Conservation (phyloP, 1,284 basidiomycete species). For the Ceratobasidium sp. region DNA sequence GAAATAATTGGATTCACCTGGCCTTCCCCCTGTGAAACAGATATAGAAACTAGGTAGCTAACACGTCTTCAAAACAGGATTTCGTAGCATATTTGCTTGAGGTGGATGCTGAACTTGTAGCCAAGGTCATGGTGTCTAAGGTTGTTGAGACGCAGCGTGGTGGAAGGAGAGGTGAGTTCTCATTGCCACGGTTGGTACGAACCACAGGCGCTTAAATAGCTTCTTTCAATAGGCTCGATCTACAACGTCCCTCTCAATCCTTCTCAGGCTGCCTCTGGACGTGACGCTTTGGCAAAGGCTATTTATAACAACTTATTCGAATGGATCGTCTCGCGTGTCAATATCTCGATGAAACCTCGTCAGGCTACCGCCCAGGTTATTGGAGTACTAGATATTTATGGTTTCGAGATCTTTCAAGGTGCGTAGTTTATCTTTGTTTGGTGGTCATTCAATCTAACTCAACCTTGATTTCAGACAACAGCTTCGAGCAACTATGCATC, state of each 20-base stretch:
- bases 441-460: not conserved
- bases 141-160: conserved; percentile 94
- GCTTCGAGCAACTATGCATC: conserved; percentile 99
- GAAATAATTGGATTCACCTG: too few species aligned
- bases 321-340: conserved; percentile 98
- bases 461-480: conserved; percentile 78
- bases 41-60: not conserved
- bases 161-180: conserved; percentile 76
- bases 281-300: conserved; percentile 95
- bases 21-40: too few species aligned
- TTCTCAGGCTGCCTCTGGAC: conserved; percentile 86
- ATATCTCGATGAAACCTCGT: conserved; percentile 94
- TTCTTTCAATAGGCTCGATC: conserved; percentile 66
- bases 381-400: conserved; percentile 97
- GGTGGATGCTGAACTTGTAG: conserved; percentile 78
- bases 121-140: conserved; percentile 86
- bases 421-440: conserved; percentile 50
- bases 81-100: conserved; percentile 97
- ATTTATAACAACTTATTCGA: conserved; percentile 99
- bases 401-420: conserved; percentile 96
- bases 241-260: conserved; percentile 98
- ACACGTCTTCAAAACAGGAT: conserved; percentile 58
- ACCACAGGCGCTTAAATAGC: not conserved
- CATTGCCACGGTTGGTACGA: not conserved
- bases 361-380: conserved; percentile 83